phyloP scores from a whole-genome alignment of 75 land plant species.

The Pseudotsuga menziesii region DNA sequence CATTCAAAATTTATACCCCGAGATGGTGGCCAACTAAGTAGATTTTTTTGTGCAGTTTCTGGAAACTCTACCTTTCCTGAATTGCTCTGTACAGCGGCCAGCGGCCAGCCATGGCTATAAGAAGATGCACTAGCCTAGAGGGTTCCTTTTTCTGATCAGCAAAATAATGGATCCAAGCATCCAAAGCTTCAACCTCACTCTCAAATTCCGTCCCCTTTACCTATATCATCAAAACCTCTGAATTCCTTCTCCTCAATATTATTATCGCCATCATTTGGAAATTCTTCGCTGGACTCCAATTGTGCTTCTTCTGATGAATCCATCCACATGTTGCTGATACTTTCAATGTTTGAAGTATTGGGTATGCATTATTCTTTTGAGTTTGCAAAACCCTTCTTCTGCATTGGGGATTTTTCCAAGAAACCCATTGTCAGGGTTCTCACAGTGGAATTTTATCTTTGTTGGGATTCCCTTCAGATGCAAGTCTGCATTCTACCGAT shows the following conservation, averaged over 20 bases:
- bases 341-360: background rate
- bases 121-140: background rate
- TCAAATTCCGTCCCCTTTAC: background rate
- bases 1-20: background rate
- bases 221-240: slow-evolving; percentile 2
- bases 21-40: background rate
- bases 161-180: slow-evolving; percentile 9
- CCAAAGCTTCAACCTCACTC: slow-evolving; percentile 5
- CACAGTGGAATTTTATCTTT: background rate
- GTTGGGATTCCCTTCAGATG: background rate
- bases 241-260: background rate
- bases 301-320: background rate
- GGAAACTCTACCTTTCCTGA: background rate
- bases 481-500: background rate
- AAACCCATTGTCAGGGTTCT: background rate
- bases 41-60: background rate
- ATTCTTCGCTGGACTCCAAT: background rate
- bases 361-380: background rate
- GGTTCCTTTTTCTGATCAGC: background rate
- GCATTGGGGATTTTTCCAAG: background rate
- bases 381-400: background rate
- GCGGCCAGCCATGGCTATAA: slow-evolving; percentile 7
- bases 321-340: background rate
- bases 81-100: background rate
- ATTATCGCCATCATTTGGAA: background rate